Base-by-base conservation (phyloP, 2,329 filamentous ascomycete genomes). In the Calonectria multiphialidica region DNA sequence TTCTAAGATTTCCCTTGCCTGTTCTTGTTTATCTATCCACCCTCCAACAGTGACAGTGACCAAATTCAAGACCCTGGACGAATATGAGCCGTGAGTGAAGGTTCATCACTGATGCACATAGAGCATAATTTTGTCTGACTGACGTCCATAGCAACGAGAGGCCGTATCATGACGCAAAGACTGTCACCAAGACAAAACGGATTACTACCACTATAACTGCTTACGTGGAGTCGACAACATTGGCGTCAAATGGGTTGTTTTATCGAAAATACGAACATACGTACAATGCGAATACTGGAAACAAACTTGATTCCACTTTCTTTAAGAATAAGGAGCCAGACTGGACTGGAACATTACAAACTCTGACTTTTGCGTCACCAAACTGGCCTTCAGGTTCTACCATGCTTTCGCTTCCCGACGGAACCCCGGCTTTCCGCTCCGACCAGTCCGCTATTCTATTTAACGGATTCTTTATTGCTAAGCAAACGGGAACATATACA, bases 401-500 rank as follows among this genome's bases (percentile, higher is more conserved):
- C 1, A 25, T 33, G 28, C 40, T 67, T 21, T 45, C 49, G 5
- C 64, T 67, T 2, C 35, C 37, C 12, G 50, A 67, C 13, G 40
- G 64, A 59, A 25, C 13, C 5, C 2, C 18, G 18, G 4, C 23
- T 7, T 67, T 67, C 44, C n/a, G 16, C 5, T 35, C 64, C 4
- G 8, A 30, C 15, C 35, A 57, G 7, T 57, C 64, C 13, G 64
- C 40, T 6, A 25, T 67, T 12, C 23, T 67, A 18, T 57, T 71
- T n/a, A 61, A 68, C 23, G 64, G 64, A 1, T 66, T 66, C 28
- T 66, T 66, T n/a, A 33, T 66, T 10, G 50, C 64, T 18, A 33
- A 57, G 6, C 37, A 66, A n/a, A 44, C 64, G 5, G 64, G 37
- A 9, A 33, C 35, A 3, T 66, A 57, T 16, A 37, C 23, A 15